phyloP scores from a whole-genome alignment of 768 basidiomycete species.

The Strobilomyces echinocephalus region DNA sequence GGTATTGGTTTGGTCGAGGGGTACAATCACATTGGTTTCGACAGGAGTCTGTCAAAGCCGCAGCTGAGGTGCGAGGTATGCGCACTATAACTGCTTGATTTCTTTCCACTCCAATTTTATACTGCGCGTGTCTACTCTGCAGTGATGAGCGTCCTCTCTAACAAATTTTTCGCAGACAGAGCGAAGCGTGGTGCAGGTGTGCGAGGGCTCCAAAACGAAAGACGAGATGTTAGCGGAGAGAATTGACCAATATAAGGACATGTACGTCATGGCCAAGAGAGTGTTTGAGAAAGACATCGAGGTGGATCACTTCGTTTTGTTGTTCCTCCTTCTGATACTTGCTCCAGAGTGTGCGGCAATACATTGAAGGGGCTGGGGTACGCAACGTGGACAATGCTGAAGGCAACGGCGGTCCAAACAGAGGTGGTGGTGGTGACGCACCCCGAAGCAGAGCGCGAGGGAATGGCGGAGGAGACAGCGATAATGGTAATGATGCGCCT shows the following conservation, averaged over 20 bases:
- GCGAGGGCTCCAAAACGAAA: constrained; percentile 75
- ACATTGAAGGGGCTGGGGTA: constrained; percentile 42
- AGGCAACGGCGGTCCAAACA: constrained; percentile 34
- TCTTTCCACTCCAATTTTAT: not conserved
- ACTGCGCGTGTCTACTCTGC: not conserved
- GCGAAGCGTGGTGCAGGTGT: constrained; percentile 90
- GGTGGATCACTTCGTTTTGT: constrained; percentile 37
- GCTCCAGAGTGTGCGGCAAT: constrained; percentile 53
- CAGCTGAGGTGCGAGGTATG: constrained; percentile 86
- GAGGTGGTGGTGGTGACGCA: constrained; percentile 33
- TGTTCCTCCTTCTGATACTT: not conserved
- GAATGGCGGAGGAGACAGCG: constrained; percentile 21
- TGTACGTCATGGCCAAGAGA: constrained; percentile 70
- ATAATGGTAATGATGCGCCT: constrained; percentile 22
- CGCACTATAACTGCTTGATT: not conserved
- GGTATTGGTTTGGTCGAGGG: constrained; percentile 94
- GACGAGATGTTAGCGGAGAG: constrained; percentile 76
- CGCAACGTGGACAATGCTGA: constrained; percentile 32
- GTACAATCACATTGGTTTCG: constrained; percentile 87
- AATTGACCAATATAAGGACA: constrained; percentile 87
- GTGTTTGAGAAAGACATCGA: constrained; percentile 70
- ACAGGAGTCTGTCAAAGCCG: constrained; percentile 88
- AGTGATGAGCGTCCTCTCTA: constrained; percentile 1
- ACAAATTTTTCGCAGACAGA: constrained; percentile 65
- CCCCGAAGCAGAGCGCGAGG: constrained; percentile 36